Conservation (phyloP, 768 basidiomycete species). For the Trametes elegans region DNA sequence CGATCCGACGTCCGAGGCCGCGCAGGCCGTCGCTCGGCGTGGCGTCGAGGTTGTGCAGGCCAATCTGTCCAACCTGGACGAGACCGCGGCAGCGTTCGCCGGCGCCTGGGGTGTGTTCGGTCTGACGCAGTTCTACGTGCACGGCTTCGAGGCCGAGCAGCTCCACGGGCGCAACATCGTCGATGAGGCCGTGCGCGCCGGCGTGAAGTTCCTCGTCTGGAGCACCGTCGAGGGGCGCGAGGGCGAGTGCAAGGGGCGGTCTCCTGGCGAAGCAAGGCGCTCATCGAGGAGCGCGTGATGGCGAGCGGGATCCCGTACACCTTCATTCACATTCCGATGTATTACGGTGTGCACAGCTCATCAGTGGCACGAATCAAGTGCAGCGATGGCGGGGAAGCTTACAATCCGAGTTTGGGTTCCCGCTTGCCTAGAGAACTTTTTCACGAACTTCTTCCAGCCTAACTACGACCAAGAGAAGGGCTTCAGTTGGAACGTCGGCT, state of each 20-base stretch:
- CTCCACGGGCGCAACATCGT: conserved; percentile 9
- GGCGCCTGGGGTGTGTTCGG: conserved; percentile 10
- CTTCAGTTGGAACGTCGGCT: conserved; percentile 9
- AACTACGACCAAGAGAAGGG: conserved; percentile 11
- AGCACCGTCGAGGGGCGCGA: conserved; percentile 12
- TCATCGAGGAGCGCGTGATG: conserved; percentile 9
- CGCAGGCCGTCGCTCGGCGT: conserved; percentile 4
- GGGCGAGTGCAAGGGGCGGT: conserved; percentile 10
- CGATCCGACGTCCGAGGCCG: conserved; percentile 3
- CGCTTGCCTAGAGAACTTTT: conserved; percentile 5
- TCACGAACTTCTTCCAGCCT: conserved; percentile 9
- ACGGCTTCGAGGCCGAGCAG: conserved; percentile 11
- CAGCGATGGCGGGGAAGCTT: neutral
- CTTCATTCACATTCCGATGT: conserved; percentile 10
- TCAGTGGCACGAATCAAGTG: neutral
- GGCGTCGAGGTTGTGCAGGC: conserved; percentile 10
- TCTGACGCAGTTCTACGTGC: conserved; percentile 11
- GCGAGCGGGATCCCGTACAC: conserved; percentile 13
- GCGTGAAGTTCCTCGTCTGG: conserved; percentile 10
- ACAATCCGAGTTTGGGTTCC: too few relatives aligned
- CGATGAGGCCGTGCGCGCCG: conserved; percentile 1
- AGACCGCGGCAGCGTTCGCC: conserved; percentile 6
- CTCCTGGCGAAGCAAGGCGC: conserved; percentile 10
- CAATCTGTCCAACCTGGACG: conserved; percentile 5
- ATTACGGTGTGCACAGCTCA: neutral